Evolutionary conservation across 306 rosid genomes (phyloP).

Genomic region (Hippophae gyantsensis): DNA sequence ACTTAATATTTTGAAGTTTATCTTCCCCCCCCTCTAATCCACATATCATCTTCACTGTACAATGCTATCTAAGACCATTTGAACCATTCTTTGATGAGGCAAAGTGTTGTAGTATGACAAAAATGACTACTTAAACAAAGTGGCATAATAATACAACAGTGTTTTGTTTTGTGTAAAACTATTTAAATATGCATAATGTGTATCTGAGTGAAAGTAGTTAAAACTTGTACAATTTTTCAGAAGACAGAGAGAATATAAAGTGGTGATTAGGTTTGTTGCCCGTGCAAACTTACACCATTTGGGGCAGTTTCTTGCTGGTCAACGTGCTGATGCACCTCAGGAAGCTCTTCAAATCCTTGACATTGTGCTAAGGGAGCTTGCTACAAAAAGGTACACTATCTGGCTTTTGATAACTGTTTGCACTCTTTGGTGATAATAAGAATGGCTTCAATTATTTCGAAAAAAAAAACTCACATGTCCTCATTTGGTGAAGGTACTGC

Average conservation of each 20-base stretch:
- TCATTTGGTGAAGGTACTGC: constrained; percentile 52
- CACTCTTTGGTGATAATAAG: constrained; percentile 1
- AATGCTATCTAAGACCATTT: too few species aligned
- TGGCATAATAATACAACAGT: too few species aligned
- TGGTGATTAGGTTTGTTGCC: constrained; percentile 82
- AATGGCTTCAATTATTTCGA: constrained; percentile 1
- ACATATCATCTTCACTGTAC: too few species aligned
- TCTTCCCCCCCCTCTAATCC: not conserved
- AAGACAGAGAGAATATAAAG: constrained; percentile 66
- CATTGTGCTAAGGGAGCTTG: constrained; percentile 77
- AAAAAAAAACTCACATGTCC: constrained; percentile 15
- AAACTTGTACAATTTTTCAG: constrained; percentile 25
- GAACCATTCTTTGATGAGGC: too few species aligned
- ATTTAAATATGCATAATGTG: not conserved
- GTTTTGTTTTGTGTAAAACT: too few species aligned
- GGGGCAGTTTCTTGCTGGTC: constrained; percentile 88
- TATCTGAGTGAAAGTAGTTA: constrained; percentile 12
- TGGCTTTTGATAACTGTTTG: too few species aligned
- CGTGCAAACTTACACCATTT: constrained; percentile 89
- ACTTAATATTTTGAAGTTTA: constrained; percentile 1
- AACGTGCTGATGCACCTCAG: constrained; percentile 86
- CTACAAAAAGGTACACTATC: constrained; percentile 53
- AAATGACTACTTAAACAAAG: too few species aligned
- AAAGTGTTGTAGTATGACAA: too few species aligned
- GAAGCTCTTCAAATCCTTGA: constrained; percentile 88